Evolutionary conservation across 1,284 basidiomycete species (phyloP).

Genomic region (Flammula alnicola): DNA sequence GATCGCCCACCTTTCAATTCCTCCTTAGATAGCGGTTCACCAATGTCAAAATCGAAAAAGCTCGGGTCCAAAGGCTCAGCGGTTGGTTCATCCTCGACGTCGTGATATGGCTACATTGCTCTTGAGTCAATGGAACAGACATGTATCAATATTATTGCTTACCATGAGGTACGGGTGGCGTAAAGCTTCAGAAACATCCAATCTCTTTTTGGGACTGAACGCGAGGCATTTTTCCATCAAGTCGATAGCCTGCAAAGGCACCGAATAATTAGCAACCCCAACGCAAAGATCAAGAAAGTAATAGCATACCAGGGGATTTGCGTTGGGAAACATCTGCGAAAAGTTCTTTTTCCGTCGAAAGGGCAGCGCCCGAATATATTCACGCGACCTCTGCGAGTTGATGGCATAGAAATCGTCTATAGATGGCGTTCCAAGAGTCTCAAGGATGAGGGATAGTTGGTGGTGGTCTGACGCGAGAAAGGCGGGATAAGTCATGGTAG

Average conservation of each 20-base stretch:
- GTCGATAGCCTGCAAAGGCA: slow-evolving; percentile 68
- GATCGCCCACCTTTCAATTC: slow-evolving; percentile 69
- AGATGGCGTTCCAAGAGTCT: slow-evolving; percentile 68
- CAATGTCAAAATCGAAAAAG: slow-evolving; percentile 91
- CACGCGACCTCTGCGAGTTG: slow-evolving; percentile 80
- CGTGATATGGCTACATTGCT: slow-evolving; percentile 77
- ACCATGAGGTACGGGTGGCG: slow-evolving; percentile 91
- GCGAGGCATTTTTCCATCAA: slow-evolving; percentile 88
- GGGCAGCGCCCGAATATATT: slow-evolving; percentile 92
- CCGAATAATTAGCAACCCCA: background rate
- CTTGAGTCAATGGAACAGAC: slow-evolving; percentile 8
- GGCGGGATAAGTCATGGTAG: slow-evolving; percentile 11
- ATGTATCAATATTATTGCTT: slow-evolving; percentile 25
- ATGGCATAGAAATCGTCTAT: slow-evolving; percentile 90
- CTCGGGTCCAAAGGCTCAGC: slow-evolving; percentile 81
- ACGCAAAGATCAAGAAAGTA: background rate
- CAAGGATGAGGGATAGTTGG: slow-evolving; percentile 53
- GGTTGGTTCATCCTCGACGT: slow-evolving; percentile 85
- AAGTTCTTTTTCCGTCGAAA: slow-evolving; percentile 89
- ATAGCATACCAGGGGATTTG: slow-evolving; percentile 71
- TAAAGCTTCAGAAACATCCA: slow-evolving; percentile 89
- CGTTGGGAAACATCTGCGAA: slow-evolving; percentile 74
- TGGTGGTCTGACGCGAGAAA: slow-evolving; percentile 72
- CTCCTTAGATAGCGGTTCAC: slow-evolving; percentile 69
- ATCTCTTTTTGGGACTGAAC: slow-evolving; percentile 92